A percentile compares a stretch with the other conserved stretches of the same genome.
Evolutionary conservation across 495 filamentous ascomycete genomes (phyloP).

Genomic region (Trichoderma erinaceum): DNA sequence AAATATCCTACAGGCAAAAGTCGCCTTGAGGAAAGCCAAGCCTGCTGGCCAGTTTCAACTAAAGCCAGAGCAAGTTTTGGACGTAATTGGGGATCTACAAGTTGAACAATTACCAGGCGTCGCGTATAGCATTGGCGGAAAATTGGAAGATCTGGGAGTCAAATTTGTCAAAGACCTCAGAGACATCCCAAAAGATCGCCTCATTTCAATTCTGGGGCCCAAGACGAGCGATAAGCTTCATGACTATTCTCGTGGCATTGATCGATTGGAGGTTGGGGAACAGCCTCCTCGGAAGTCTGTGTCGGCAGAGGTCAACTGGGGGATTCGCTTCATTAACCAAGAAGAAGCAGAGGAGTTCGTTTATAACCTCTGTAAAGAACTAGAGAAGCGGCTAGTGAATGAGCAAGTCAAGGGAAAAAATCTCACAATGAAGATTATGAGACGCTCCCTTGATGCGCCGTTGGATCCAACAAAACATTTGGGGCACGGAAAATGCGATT

Average conservation of each 20-base stretch:
- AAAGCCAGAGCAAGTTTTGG: constrained; percentile 67
- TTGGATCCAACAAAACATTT: constrained; percentile 91
- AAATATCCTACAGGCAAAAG: constrained; percentile 85
- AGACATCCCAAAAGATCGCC: constrained; percentile 63
- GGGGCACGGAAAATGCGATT: constrained; percentile 92
- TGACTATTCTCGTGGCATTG: constrained; percentile 87
- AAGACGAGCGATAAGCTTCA: constrained; percentile 90
- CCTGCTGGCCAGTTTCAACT: constrained; percentile 89
- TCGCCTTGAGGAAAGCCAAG: constrained; percentile 87
- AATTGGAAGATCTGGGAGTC: constrained; percentile 79
- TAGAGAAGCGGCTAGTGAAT: constrained; percentile 71
- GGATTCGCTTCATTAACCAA: constrained; percentile 86
- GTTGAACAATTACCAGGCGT: constrained; percentile 84
- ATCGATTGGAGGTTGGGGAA: constrained; percentile 78
- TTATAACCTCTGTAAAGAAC: constrained; percentile 70
- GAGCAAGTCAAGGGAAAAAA: constrained; percentile 81
- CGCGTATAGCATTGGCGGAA: constrained; percentile 74
- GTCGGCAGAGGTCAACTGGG: constrained; percentile 96
- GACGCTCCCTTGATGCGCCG: constrained; percentile 76
- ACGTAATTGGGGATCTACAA: constrained; percentile 66
- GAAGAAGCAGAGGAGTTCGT: constrained; percentile 88
- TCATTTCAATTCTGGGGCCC: constrained; percentile 68
- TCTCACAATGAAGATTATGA: constrained; percentile 89
- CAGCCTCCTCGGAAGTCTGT: constrained; percentile 78
- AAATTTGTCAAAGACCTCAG: constrained; percentile 78